Evolutionary conservation across 768 basidiomycete genomes (phyloP).

Genomic region (Austroboletus eburneus): DNA sequence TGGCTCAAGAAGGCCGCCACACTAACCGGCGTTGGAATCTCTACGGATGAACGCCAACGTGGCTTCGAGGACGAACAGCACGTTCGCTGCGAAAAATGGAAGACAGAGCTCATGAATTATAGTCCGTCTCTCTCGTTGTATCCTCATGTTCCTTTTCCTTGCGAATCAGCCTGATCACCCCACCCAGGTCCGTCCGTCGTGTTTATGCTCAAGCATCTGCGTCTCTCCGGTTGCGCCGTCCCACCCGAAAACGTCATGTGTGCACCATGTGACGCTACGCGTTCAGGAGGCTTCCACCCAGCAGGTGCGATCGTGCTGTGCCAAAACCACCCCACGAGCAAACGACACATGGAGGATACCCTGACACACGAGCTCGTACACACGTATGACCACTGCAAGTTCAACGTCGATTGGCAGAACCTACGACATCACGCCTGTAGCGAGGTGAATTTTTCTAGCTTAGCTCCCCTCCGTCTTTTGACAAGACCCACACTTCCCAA

Average conservation of each 20-base stretch:
- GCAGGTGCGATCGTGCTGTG: slow-evolving; percentile 81
- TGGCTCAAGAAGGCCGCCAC: slow-evolving; percentile 49
- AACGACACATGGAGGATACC: slow-evolving; percentile 90
- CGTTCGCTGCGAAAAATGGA: slow-evolving; percentile 64
- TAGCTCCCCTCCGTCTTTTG: no score
- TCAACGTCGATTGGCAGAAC: slow-evolving; percentile 89
- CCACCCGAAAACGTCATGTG: slow-evolving; percentile 75
- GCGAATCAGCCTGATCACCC: not conserved
- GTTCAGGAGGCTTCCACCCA: slow-evolving; percentile 82
- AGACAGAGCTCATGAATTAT: slow-evolving; percentile 60
- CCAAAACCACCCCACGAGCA: slow-evolving; percentile 74
- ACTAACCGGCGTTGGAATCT: no score
- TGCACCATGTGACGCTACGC: slow-evolving; percentile 70
- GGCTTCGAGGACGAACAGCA: slow-evolving; percentile 35
- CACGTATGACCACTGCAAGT: no score
- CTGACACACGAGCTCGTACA: slow-evolving; percentile 92
- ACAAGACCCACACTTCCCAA: no score
- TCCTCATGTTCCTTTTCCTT: slow-evolving; percentile 5
- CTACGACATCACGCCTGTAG: slow-evolving; percentile 94
- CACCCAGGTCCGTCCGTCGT: no score
- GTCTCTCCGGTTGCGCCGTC: slow-evolving; percentile 66
- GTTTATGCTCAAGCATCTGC: slow-evolving; percentile 92
- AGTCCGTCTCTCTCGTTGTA: slow-evolving; percentile 45
- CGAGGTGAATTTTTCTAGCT: slow-evolving; percentile 57
- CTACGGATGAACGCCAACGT: slow-evolving; percentile 36